Evolutionary conservation across 2,329 filamentous ascomycete species (phyloP).

Genomic region (Colletotrichum sp.): DNA sequence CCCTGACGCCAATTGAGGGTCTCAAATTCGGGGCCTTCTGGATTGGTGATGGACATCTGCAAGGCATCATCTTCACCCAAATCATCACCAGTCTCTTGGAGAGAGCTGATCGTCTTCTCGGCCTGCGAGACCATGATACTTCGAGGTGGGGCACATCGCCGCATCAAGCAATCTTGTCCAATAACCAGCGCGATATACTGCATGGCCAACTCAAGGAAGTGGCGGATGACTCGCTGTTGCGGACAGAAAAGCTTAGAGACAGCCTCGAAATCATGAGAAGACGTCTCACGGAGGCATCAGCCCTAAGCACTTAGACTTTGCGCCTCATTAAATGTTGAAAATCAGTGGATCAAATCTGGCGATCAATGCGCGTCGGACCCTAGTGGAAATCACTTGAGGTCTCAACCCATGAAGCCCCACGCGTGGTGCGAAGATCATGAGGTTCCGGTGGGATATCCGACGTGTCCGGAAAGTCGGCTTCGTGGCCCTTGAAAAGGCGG

Average conservation of each 20-base stretch:
- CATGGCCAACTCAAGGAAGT: background rate
- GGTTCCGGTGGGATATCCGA: background rate
- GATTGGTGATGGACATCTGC: conserved; percentile 27
- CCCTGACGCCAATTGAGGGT: conserved; percentile 18
- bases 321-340: background rate
- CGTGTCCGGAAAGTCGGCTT: background rate
- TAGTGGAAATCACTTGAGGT: background rate
- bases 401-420: background rate
- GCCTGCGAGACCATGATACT: background rate
- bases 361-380: background rate
- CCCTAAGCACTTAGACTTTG: background rate
- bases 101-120: background rate
- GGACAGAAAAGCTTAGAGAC: background rate
- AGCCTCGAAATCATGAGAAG: background rate
- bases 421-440: background rate
- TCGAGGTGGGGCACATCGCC: background rate
- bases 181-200: background rate
- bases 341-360: background rate
- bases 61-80: conserved; percentile 32
- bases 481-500: background rate
- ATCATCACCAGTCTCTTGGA: conserved; percentile 12
- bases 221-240: background rate
- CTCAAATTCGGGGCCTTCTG: conserved; percentile 28
- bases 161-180: background rate
- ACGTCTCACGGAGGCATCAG: background rate